A percentile compares a stretch with the other conserved stretches of the same genome.
phyloP scores from a whole-genome alignment of 129 eudicot genomes.

The Arctium lappa region DNA sequence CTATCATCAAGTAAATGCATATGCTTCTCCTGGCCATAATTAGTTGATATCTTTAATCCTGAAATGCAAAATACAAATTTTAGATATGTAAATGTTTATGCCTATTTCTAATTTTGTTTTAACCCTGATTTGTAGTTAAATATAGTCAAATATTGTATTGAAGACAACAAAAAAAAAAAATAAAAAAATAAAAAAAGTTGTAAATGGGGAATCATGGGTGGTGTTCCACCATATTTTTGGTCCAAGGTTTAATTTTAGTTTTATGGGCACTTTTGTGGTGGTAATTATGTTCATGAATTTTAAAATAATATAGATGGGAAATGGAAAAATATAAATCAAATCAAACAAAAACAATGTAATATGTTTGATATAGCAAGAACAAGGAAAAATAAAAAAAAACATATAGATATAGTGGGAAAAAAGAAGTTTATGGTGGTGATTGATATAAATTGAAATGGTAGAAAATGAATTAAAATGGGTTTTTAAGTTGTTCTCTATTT shows the following conservation, averaged over 20 bases:
- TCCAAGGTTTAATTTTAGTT: not conserved
- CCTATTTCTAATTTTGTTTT: not conserved
- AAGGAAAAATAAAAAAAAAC: too few species aligned
- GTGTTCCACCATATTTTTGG: not conserved
- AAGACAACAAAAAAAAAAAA: too few species aligned
- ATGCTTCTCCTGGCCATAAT: not conserved
- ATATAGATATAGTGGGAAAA: not conserved
- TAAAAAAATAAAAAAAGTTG: not conserved
- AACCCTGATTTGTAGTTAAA: not conserved
- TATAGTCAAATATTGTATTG: not conserved
- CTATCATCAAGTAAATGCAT: not conserved
- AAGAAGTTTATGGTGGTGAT: too few species aligned
- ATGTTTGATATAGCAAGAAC: not conserved
- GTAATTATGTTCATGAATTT: not conserved
- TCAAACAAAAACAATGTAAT: not conserved
- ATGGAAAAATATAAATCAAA: not conserved
- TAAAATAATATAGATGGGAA: not conserved
- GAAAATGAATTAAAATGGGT: too few species aligned
- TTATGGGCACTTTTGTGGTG: not conserved
- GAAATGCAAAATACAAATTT: not conserved
- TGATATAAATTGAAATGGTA: too few species aligned
- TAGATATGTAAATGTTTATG: not conserved
- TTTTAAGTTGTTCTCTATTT: too few species aligned
- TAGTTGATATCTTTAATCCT: not conserved
- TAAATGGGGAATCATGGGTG: not conserved